Base-by-base conservation (phyloP, 148 eudicot genomes). In the Fagopyrum esculentum region DNA sequence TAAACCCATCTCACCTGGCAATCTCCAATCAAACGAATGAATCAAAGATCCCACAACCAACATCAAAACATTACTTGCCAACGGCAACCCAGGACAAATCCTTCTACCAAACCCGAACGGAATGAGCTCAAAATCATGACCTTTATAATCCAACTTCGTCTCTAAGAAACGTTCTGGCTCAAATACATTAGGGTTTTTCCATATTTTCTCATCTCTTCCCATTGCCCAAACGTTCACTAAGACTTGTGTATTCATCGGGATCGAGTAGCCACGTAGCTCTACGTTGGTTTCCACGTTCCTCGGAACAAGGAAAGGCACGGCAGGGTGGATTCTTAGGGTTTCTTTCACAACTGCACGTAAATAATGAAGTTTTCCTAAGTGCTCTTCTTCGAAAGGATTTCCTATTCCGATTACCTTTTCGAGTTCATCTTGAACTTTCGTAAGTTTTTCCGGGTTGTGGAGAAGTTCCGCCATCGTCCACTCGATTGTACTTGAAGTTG, bases 241-340 rank as follows among this genome's bases (percentile, higher is more conserved):
- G 55, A 71, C 74, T 49, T 71, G 74, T 10, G 74, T 17, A 9
- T 71, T 49, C 43, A 45, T 71, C 3, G 87, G 83, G 7, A 84
- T 75, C 11, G 29, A 60, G 55, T 76, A 79, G 16, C 77, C 76
- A 1, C 70, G 30, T 4, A 84, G 56, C 46, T 81, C 47, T 0
- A 79, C 82, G 17, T 77, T 68, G 12, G 60, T 52, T 61, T 72
- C 79, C 2, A 82, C 68, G 9, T 59, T 74, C 17, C 78, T 81
- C 8, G 87, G 84, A 43, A 84, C 45, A 16, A 84, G 78, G 50
- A 84, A 64, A 0, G 84, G 74, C 0, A 47, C 74, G 2, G 54
- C 6, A 17, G 74, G 74, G 30, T 71, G 74, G 7, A 71, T 46
- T 71, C 54, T 19, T 19, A 71, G 55, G 43, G 74, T 47, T 15